Evolutionary conservation across 2,329 filamentous ascomycete species (phyloP), one percentile per base, ranked within the genome.

Genomic region (Trichoderma koningii): DNA sequence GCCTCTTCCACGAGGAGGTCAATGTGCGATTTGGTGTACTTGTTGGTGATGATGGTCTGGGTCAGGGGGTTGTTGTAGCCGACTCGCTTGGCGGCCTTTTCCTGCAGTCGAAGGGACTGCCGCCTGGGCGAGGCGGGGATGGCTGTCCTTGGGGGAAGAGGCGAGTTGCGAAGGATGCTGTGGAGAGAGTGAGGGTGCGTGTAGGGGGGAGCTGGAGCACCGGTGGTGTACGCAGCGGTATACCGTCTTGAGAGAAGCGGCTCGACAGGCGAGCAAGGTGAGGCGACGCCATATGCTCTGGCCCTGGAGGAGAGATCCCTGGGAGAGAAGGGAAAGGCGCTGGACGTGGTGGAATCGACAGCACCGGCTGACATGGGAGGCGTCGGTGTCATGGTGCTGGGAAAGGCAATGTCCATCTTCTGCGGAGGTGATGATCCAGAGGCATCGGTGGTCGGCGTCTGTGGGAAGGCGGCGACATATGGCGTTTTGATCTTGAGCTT

Each of bases 151-250:
- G 84, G 83, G 21, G 85, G 85, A 7, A 89, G 78, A 19, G 87
- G 87, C 5, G 87, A 89, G 78, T 89, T 89, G 61, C 86, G 83
- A 23, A 89, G 80, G 70, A 89, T 89, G 74, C 85, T 88, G 72
- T 84, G 86, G 10, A 89, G 81, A 48, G 80, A 78, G 64, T 81
- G 81, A 41, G 86, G 83, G 67, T 86, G 86, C 1, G 78, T 83
- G 70, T 89, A 89, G 2, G 87, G 87, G 3, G 81, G 76, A 26
- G 77, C 77, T 4, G 68, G 52, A 23, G 66, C 34, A 4, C 34
- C 65, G 14, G 69, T 66, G 50, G 64, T 63, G 44, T 63, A 63
- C 21, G 65, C 61, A 26, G 53, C 45, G 3, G 47, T 42, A 48
- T 59, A 45, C 23, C 67, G 69, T 51, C 60, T 55, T 19, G 67